These are phyloP conservation scores for Berberis vulgaris DNA, from an alignment of 164 flowering plant species.

Conservation along the genomic window DNA sequence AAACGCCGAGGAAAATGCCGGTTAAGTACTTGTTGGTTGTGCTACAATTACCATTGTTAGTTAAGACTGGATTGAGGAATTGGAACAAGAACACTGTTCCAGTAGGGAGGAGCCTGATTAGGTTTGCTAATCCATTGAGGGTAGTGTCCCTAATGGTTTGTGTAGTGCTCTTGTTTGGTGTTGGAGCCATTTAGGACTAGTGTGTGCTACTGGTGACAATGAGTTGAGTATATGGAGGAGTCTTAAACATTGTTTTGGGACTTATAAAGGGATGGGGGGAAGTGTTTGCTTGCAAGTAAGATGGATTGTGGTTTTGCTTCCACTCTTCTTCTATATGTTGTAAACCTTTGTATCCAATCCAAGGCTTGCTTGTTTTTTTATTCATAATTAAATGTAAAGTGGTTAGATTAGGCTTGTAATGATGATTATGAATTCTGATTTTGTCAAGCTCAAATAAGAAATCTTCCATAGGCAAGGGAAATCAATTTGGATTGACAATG, in stretches of 20 bases:
- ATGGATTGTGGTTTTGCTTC: conserved; percentile 7
- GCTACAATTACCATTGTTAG: conserved; percentile 71
- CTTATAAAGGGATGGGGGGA: background rate
- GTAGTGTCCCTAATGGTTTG: conserved; percentile 19
- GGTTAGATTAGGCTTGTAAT: background rate
- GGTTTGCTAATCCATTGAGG: conserved; percentile 46
- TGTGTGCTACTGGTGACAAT: too few species aligned
- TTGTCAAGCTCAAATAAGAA: background rate
- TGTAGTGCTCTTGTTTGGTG: background rate
- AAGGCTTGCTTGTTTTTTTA: background rate
- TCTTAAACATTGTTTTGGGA: background rate
- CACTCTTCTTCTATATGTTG: conserved; percentile 2
- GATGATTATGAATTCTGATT: background rate
- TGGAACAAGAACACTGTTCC: conserved; percentile 79
- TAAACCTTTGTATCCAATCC: background rate
- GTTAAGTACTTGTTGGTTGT: conserved; percentile 52
- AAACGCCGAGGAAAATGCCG: conserved; percentile 31
- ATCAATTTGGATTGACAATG: too few species aligned
- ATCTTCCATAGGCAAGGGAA: background rate
- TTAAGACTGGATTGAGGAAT: conserved; percentile 63
- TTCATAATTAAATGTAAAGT: background rate
- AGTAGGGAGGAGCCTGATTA: conserved; percentile 76
- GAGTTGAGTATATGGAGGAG: background rate
- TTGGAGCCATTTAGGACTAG: conserved; percentile 1
- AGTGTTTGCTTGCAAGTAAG: conserved; percentile 2